A percentile compares a stretch with the other conserved stretches of the same genome.
phyloP scores from a whole-genome alignment of 805 yeast species.

The Suhomyces xylopsoci region DNA sequence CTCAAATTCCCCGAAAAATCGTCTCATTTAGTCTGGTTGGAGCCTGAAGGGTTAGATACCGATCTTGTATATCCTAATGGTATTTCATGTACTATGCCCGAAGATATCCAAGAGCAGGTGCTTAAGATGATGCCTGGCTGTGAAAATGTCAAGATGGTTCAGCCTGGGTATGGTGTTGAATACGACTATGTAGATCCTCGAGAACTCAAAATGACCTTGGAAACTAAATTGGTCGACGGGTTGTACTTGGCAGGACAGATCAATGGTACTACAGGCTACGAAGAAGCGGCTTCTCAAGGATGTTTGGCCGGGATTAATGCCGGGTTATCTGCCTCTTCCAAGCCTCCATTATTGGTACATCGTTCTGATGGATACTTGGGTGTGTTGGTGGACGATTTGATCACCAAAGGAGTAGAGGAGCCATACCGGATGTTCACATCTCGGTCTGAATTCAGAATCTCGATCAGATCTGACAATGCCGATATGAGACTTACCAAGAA shows the following conservation, averaged over 20 bases:
- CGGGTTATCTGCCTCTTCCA: conserved; percentile 51
- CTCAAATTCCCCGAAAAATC: conserved; percentile 73
- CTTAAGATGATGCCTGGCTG: conserved; percentile 81
- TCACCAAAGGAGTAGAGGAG: conserved; percentile 93
- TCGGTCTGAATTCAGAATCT: conserved; percentile 87
- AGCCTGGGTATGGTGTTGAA: conserved; percentile 99
- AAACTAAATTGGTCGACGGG: conserved; percentile 76
- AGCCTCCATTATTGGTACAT: conserved; percentile 50
- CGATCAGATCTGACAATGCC: conserved; percentile 92
- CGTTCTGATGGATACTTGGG: conserved; percentile 90
- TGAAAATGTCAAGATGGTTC: conserved; percentile 81
- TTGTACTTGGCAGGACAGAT: conserved; percentile 93
- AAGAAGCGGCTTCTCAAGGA: conserved; percentile 98
- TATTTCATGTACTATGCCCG: conserved; percentile 94
- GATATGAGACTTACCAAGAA: conserved; percentile 73
- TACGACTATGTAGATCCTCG: conserved; percentile 95
- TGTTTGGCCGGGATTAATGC: conserved; percentile 95
- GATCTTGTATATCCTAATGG: conserved; percentile 95
- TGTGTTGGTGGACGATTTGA: conserved; percentile 87
- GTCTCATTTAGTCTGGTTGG: conserved; percentile 86
- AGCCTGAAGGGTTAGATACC: conserved; percentile 90
- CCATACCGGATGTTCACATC: conserved; percentile 99
- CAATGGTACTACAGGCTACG: conserved; percentile 98
- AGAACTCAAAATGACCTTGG: conserved; percentile 72
- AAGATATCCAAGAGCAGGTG: conserved; percentile 77